Base-by-base conservation (phyloP, 176 grass and related monocot species). In the Eragrostis curvula region DNA sequence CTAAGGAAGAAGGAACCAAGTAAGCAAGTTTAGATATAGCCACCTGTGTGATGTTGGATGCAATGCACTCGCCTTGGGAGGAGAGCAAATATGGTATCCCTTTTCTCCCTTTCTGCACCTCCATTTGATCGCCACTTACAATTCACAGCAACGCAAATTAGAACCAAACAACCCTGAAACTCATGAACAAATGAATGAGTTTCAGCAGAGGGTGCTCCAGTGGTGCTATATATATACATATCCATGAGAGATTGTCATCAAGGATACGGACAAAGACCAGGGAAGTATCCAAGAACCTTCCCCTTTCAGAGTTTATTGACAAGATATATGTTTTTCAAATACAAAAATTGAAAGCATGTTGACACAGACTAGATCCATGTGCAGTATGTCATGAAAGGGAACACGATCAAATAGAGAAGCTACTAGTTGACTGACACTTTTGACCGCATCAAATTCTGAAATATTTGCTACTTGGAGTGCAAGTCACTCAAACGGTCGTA, bases 21-120 rank as follows among this genome's bases (percentile, higher is more conserved):
- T n/a, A 49, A 65, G 18, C 58, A 49, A 92, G n/a, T 11, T 23
- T 47, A 30, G 75, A 30, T 51, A 71, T 28, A 68, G 30, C 21
- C 67, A 97, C 92, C 92, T 94, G 80, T 6, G 87, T 90, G 36
- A 92, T 85, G 79, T 97, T 84, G 49, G 95, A 92, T 24, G 83
- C 92, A 13, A 94, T 90, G 78, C 85, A 87, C 57, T 97, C 92
- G 68, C 83, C 89, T 21, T 83, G 84, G 1, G 87, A 83, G 74
- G 87, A 89, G 9, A 92, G 70, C 29, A 97, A 41, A 28, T 77
- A 87, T 52, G 88, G 89, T 41, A 97, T 42, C 52, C 90, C 95
- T 87, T 80, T 97, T 71, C 75, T 94, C 61, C 82, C 92, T 82
- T 90, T 92, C 75, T 83, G 70, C 45, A 51, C 25, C 17, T 91